phyloP scores from a whole-genome alignment of 1,284 basidiomycete genomes.

The Tetrapyrgos nigripes region DNA sequence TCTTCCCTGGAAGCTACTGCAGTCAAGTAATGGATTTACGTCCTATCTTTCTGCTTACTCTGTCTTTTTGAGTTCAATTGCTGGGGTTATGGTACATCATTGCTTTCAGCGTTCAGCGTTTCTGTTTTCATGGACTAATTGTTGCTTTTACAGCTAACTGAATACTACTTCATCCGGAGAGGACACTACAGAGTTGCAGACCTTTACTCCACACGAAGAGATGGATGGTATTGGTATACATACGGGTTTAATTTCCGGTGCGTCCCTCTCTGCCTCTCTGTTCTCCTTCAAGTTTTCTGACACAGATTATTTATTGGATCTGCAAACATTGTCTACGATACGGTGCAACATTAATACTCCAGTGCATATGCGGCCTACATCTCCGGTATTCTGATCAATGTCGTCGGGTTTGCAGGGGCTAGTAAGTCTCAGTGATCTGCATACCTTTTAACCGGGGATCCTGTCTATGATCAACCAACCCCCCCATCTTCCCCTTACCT shows the following conservation, averaged over 20 bases:
- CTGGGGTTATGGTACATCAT: constrained; percentile 73
- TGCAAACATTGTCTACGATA: too few species aligned
- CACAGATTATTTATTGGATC: too few species aligned
- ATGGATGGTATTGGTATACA: constrained; percentile 81
- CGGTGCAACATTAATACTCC: not conserved
- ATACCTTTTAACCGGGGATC: too few species aligned
- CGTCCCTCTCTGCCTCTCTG: constrained; percentile 15
- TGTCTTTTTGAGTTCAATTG: constrained; percentile 83
- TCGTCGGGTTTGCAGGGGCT: constrained; percentile 76
- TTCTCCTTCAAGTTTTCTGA: too few species aligned
- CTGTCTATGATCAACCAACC: too few species aligned
- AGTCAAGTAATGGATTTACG: constrained; percentile 78
- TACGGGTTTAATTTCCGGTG: constrained; percentile 77
- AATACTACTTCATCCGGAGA: constrained; percentile 82
- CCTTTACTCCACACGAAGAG: constrained; percentile 64
- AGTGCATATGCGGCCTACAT: constrained; percentile 79
- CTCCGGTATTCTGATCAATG: constrained; percentile 82
- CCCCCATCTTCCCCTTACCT: constrained; percentile 15
- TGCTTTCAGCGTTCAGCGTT: constrained; percentile 4
- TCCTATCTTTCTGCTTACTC: constrained; percentile 87
- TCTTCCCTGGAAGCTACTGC: constrained; percentile 84
- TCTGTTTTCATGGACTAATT: not conserved
- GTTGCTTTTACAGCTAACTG: constrained; percentile 60
- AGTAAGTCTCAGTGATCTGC: constrained; percentile 46
- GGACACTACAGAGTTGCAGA: constrained; percentile 78